phyloP scores from a whole-genome alignment of 768 basidiomycete species.

The Amanita exitialis region DNA sequence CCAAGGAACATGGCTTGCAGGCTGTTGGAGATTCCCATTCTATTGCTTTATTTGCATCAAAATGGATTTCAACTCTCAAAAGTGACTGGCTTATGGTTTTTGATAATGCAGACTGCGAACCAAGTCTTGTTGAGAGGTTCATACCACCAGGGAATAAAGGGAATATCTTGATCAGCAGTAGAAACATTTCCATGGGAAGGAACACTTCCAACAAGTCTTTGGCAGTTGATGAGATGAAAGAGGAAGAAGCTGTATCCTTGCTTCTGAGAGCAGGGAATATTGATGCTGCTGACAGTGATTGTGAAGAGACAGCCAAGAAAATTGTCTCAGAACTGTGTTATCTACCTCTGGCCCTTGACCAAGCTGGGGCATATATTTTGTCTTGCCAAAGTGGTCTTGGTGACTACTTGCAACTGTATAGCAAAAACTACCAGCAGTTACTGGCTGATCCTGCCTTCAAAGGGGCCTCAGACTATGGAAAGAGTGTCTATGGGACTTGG shows the following conservation, averaged over 20 bases:
- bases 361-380: conserved; percentile 12
- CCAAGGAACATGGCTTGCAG: conserved; percentile 1
- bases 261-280: conserved; percentile 11
- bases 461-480: conserved; percentile 12
- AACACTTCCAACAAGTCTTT: conserved; percentile 1
- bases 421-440: conserved; percentile 2
- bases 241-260: conserved; percentile 11
- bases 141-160: conserved; percentile 11
- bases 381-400: conserved; percentile 8
- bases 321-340: conserved; percentile 7
- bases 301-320: conserved; percentile 2
- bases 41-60: conserved; percentile 1
- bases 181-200: conserved; percentile 7
- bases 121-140: conserved; percentile 6
- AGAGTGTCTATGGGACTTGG: conserved; percentile 13
- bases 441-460: conserved; percentile 6
- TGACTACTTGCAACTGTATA: conserved; percentile 10
- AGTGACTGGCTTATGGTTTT: conserved; percentile 13
- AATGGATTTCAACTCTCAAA: conserved; percentile 9
- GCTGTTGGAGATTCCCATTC: background rate
- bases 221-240: conserved; percentile 10
- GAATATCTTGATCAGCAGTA: conserved; percentile 13
- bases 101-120: conserved; percentile 13
- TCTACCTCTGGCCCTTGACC: conserved; percentile 10
- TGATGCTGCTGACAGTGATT: background rate